Evolutionary conservation across 495 filamentous ascomycete genomes (phyloP).

Genomic region (Hypoxylon lenormandii): DNA sequence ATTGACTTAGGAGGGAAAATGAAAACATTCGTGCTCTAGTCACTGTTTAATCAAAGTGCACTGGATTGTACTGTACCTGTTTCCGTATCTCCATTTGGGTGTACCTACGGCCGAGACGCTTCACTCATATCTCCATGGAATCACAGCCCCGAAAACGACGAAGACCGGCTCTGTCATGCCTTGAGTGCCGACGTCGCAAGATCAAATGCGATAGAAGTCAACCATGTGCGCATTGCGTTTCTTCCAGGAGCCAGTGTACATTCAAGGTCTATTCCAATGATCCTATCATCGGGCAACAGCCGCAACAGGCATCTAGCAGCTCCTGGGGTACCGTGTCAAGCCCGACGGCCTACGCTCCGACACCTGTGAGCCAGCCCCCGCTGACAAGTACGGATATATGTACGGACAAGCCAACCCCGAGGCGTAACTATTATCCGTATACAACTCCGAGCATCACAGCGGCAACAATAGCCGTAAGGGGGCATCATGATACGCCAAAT

Average conservation of each 20-base stretch:
- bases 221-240: slow-evolving; percentile 61
- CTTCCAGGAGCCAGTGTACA: slow-evolving; percentile 38
- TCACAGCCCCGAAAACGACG: slow-evolving; percentile 50
- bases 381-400: slow-evolving; percentile 7
- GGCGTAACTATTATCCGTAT: too few relatives aligned
- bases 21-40: too few relatives aligned
- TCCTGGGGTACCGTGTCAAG: slow-evolving; percentile 7
- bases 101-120: too few relatives aligned
- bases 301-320: neutral
- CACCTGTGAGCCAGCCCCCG: slow-evolving; percentile 7
- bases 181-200: slow-evolving; percentile 65
- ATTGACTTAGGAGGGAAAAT: too few relatives aligned
- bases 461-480: neutral
- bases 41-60: too few relatives aligned
- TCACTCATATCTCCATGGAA: slow-evolving; percentile 34
- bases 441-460: neutral
- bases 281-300: slow-evolving; percentile 1
- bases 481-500: neutral
- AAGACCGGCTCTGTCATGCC: slow-evolving; percentile 57
- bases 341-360: slow-evolving; percentile 15
- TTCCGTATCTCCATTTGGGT: too few relatives aligned
- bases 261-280: slow-evolving; percentile 38
- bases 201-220: slow-evolving; percentile 62
- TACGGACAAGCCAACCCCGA: too few relatives aligned
- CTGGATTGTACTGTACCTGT: too few relatives aligned